Evolutionary conservation across 2,329 filamentous ascomycete genomes (phyloP).

Genomic region (Alternaria solani): DNA sequence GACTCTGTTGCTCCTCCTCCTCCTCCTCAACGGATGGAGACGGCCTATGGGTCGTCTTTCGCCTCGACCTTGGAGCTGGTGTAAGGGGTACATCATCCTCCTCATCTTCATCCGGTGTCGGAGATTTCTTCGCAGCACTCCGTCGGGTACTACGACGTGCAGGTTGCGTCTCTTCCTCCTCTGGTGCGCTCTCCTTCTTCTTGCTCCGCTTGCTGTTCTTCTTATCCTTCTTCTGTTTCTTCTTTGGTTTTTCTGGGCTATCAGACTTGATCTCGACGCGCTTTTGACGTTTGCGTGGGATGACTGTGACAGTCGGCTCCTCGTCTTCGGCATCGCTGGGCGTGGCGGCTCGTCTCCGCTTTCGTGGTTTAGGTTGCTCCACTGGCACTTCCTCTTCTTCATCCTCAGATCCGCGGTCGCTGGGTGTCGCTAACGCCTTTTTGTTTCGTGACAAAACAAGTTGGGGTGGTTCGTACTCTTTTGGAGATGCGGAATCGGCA

Average conservation of each 20-base stretch:
- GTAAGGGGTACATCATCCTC: slow-evolving; percentile 9
- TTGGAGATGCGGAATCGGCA: slow-evolving; percentile 17
- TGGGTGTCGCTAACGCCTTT: slow-evolving; percentile 10
- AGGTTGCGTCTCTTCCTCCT: slow-evolving; percentile 4
- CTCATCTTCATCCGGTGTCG: slow-evolving; percentile 9
- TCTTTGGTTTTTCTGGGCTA: slow-evolving; percentile 6
- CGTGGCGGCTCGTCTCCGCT: slow-evolving; percentile 24
- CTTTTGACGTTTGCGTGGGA: slow-evolving; percentile 22
- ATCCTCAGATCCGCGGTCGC: slow-evolving; percentile 5
- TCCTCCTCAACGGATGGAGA: slow-evolving; percentile 11
- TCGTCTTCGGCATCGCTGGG: slow-evolving; percentile 13
- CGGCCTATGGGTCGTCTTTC: neutral
- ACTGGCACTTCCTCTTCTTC: slow-evolving; percentile 7
- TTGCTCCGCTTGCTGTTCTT: slow-evolving; percentile 1
- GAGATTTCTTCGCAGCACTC: slow-evolving; percentile 4
- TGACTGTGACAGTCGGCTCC: slow-evolving; percentile 21
- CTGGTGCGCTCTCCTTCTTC: neutral
- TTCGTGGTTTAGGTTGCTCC: slow-evolving; percentile 18
- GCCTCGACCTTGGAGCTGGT: neutral
- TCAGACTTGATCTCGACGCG: slow-evolving; percentile 5
- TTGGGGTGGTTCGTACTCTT: slow-evolving; percentile 1
- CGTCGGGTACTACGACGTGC: slow-evolving; percentile 17
- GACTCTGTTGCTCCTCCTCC: slow-evolving; percentile 6
- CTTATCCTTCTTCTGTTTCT: slow-evolving; percentile 7
- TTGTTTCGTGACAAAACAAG: slow-evolving; percentile 24